phyloP scores from a whole-genome alignment of 1,139 yeast species.

The Kazachstania sp. region DNA sequence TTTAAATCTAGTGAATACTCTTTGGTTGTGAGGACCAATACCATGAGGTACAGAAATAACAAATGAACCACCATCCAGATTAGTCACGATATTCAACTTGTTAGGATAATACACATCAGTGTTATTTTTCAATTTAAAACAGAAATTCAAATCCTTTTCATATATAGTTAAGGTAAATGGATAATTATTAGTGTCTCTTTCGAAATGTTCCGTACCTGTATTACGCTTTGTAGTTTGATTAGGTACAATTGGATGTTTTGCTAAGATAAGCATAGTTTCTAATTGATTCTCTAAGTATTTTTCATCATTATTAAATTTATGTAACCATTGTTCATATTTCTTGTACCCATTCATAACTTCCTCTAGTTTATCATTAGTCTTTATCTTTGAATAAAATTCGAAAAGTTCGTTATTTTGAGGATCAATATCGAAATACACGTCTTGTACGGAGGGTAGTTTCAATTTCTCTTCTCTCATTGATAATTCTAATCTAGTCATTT shows the following conservation, averaged over 20 bases:
- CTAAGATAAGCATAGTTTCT: conserved; percentile 4
- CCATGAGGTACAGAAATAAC: conserved; percentile 3
- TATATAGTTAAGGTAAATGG: conserved; percentile 1
- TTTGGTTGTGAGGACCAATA: conserved; percentile 5
- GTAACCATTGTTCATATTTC: conserved; percentile 12
- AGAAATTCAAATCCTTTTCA: conserved; percentile 9
- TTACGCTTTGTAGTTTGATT: background rate
- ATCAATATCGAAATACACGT: conserved; percentile 3
- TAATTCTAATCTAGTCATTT: background rate
- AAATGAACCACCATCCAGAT: background rate
- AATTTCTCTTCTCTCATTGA: background rate
- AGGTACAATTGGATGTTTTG: background rate
- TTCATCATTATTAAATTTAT: conserved; percentile 12
- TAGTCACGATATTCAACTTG: background rate
- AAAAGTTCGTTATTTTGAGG: background rate
- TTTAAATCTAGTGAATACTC: conserved; percentile 5
- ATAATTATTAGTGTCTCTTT: background rate
- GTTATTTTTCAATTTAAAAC: conserved; percentile 8
- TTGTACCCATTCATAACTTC: conserved; percentile 7
- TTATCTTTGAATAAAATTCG: conserved; percentile 6
- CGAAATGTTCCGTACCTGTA: background rate
- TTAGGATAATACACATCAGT: conserved; percentile 1
- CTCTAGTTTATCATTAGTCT: conserved; percentile 9
- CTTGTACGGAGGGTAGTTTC: background rate
- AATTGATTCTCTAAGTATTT: conserved; percentile 6